Evolutionary conservation across 2,329 filamentous ascomycete species (phyloP).

Genomic region (Graphilbum ipis-grandicollis): DNA sequence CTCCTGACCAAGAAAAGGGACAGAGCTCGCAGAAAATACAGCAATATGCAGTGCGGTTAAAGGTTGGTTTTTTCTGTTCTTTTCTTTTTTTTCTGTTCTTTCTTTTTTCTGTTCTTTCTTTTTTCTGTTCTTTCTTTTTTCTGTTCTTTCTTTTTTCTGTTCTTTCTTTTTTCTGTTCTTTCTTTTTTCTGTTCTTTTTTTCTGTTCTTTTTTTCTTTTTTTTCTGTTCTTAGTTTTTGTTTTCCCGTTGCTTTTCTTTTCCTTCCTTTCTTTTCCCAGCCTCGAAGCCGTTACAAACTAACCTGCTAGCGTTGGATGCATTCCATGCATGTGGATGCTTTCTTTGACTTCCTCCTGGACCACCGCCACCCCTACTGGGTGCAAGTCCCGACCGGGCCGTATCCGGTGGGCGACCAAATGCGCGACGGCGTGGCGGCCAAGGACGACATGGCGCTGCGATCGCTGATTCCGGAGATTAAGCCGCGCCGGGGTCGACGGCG

Average conservation of each 20-base stretch:
- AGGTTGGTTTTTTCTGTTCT: slow-evolving; percentile 39
- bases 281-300: no score
- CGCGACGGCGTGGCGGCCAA: slow-evolving; percentile 72
- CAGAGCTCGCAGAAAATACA: slow-evolving; percentile 88
- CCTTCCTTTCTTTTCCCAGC: no score
- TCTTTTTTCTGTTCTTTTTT: no score
- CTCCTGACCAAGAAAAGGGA: slow-evolving; percentile 62
- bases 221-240: no score
- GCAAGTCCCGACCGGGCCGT: slow-evolving; percentile 48
- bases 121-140: no score
- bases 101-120: no score
- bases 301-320: slow-evolving; percentile 71
- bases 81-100: no score
- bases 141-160: no score
- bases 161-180: no score
- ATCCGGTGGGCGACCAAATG: slow-evolving; percentile 44
- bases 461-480: slow-evolving; percentile 60
- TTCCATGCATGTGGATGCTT: slow-evolving; percentile 86
- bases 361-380: slow-evolving; percentile 68
- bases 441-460: slow-evolving; percentile 75
- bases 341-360: slow-evolving; percentile 76
- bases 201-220: no score
- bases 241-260: no score
- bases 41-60: slow-evolving; percentile 82
- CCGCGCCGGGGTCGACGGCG: slow-evolving; percentile 46